These are phyloP conservation scores for Mangifera indica DNA, from an alignment of 345 rosid genomes.

Conservation along the genomic window DNA sequence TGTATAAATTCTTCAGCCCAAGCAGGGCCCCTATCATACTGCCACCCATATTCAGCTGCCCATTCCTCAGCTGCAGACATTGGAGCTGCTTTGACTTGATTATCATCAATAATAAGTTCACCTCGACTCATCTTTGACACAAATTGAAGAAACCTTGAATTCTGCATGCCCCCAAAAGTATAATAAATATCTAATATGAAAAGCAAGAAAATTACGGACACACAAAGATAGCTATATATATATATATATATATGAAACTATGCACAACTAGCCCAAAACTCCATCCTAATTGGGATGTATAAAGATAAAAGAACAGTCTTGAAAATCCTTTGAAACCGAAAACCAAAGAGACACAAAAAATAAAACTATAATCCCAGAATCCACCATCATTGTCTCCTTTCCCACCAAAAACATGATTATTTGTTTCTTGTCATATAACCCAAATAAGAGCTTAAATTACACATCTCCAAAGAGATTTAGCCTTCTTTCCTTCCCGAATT, in stretches of 20 bases:
- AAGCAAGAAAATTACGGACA: conserved; percentile 1
- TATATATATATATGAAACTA: neutral
- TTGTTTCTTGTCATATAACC: too few relatives aligned
- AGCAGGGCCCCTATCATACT: conserved; percentile 55
- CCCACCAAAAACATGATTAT: too few relatives aligned
- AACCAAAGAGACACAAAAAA: too few relatives aligned
- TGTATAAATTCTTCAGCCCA: conserved; percentile 92
- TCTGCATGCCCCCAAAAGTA: conserved; percentile 52
- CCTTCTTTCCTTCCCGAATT: too few relatives aligned
- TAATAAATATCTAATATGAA: conserved; percentile 16
- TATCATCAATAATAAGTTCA: conserved; percentile 92
- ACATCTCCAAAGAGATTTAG: too few relatives aligned
- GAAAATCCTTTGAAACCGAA: too few relatives aligned
- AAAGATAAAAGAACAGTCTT: too few relatives aligned
- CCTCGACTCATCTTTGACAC: conserved; percentile 99
- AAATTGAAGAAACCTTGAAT: conserved; percentile 97
- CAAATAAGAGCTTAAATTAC: too few relatives aligned
- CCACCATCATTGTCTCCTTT: too few relatives aligned
- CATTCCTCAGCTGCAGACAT: conserved; percentile 62
- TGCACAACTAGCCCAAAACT: neutral
- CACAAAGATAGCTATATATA: neutral
- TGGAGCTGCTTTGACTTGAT: conserved; percentile 72
- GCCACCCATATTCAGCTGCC: conserved; percentile 92
- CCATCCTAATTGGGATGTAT: too few relatives aligned
- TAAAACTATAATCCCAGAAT: too few relatives aligned